Conservation (phyloP, 345 rosid genomes). For the Psidium friedrichsthalianum region DNA sequence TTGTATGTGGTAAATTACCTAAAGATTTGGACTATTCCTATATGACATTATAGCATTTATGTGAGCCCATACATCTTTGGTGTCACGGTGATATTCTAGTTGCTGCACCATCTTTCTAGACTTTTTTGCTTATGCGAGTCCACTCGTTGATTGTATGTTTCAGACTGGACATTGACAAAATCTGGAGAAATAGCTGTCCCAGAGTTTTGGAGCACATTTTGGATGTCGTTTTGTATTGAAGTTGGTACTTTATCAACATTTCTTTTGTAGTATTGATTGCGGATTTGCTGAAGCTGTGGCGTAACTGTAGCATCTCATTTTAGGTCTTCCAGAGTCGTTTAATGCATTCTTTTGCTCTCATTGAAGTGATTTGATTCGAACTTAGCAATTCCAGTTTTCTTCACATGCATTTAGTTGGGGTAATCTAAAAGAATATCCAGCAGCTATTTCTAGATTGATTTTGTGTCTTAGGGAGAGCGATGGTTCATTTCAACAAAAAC, state of each 20-base stretch:
- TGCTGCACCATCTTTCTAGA: not conserved
- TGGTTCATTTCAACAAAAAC: not conserved
- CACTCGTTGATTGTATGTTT: conserved; percentile 4
- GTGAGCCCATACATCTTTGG: not conserved
- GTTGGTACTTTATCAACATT: conserved; percentile 33
- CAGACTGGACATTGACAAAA: conserved; percentile 92
- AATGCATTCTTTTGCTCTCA: not conserved
- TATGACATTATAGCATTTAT: not conserved
- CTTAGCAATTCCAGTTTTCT: not conserved
- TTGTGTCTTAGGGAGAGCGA: not conserved
- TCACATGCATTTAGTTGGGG: not conserved
- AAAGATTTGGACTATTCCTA: not conserved
- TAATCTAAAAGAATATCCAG: not conserved
- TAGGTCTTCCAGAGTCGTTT: not conserved
- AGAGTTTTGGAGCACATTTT: conserved; percentile 96
- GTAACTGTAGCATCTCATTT: not conserved
- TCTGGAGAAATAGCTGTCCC: conserved; percentile 88
- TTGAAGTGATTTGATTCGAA: not conserved
- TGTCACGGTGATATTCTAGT: not conserved
- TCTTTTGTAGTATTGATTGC: not conserved
- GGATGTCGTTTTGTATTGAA: conserved; percentile 91
- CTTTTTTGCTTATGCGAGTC: not conserved
- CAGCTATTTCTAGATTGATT: not conserved
- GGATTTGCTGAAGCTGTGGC: not conserved
- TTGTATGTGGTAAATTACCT: not conserved